Base-by-base conservation (phyloP, 2,329 filamentous ascomycete species). In the Chrysosporium keratinophilum region DNA sequence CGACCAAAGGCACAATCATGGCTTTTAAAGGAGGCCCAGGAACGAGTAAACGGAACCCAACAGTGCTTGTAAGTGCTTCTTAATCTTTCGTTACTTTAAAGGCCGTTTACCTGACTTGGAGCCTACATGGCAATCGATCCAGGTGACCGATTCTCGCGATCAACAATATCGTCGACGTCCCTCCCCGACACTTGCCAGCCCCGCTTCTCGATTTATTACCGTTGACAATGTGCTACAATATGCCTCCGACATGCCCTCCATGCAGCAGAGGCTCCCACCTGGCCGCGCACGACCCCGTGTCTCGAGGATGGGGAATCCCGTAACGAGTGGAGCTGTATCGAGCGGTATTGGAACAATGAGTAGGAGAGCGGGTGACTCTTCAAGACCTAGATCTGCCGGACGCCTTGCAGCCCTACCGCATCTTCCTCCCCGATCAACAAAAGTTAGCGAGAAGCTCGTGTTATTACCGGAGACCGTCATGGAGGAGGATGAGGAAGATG, bases 171-270 rank as follows among this genome's bases (percentile, higher is more conserved):
- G 52, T 54, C 58, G n/a, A 53, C 58, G 31, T 60, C 62, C 52
- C 59, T 62, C 42, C 61, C 63, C 52, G 20, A 35, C 48, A 35
- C 33, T 54, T 15, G 39, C 64, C 61, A 7, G 59, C 53, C 17
- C 59, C 78, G 61, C 47, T 31, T 90, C 82, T 75, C 86, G 81
- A 63, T 87, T 87, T 69, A 88, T 97, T 66, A 82, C 78, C 14
- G 91, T 98, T 69, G 93, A 98, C 73, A 95, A 91, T 67, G 87
- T 97, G 60, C 82, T 98, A 4, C 89, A 95, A 68, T 88, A 95
- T 73, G 85, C 89, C 56, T 93, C 88, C 48, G 90, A 96, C 65
- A 93, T 98, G 40, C 93, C 93, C 1, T 97, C 93, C 0, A 90
- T 89, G 63, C 91, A 96, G 69, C 87, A 88, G 54, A 83, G 93